phyloP scores from a whole-genome alignment of 1,139 yeast species.

The Geotrichum reessii region DNA sequence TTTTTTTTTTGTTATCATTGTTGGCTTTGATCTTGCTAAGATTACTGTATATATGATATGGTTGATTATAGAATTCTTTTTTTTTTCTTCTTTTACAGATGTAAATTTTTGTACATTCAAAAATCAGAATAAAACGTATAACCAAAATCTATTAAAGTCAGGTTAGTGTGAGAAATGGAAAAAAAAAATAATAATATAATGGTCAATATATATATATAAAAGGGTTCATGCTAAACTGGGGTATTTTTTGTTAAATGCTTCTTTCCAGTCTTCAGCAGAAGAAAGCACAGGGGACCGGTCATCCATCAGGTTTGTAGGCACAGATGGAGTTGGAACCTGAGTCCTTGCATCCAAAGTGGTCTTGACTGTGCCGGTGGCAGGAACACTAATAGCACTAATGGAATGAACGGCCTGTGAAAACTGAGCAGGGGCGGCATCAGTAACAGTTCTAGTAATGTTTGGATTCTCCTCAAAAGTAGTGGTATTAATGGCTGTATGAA shows the following conservation, averaged over 20 bases:
- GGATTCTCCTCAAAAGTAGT: background rate
- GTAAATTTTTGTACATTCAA: no score
- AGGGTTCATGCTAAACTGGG: conserved; percentile 27
- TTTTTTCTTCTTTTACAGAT: no score
- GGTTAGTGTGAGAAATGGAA: background rate
- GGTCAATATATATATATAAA: no score
- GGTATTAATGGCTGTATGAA: background rate
- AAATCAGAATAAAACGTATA: no score
- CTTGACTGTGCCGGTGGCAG: background rate
- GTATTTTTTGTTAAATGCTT: conserved; percentile 30
- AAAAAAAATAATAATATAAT: no score
- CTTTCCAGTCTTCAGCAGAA: conserved; percentile 30
- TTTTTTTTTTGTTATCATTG: no score
- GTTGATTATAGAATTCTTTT: no score
- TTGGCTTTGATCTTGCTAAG: no score
- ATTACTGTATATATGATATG: no score
- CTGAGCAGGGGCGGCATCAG: background rate
- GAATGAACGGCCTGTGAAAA: background rate
- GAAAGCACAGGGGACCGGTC: conserved; percentile 12
- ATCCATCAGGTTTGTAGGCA: conserved; percentile 12
- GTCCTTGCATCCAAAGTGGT: background rate
- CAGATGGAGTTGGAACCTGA: background rate
- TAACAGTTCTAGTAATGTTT: no score
- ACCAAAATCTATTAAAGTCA: background rate
- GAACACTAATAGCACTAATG: background rate